Conservation (phyloP, 2,329 filamentous ascomycete species). For the Aureobasidium mangrovei region DNA sequence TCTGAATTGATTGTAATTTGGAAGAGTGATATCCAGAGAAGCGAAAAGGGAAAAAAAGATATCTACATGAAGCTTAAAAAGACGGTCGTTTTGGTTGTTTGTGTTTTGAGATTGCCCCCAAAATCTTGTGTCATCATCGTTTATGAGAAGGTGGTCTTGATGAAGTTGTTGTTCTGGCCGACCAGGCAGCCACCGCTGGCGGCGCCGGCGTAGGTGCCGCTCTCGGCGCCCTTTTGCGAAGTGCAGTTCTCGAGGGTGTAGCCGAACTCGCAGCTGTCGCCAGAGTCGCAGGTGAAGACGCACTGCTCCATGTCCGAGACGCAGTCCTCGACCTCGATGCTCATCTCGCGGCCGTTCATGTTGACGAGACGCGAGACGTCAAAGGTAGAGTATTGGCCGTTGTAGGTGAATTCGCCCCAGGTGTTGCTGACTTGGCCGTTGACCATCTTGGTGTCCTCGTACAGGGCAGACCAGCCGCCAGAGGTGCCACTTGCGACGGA, state of each 20-base stretch:
- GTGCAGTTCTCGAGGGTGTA: constrained; percentile 14
- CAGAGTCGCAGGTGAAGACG: constrained; percentile 12
- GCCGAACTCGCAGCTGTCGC: constrained; percentile 3
- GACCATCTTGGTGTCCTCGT: constrained; percentile 15
- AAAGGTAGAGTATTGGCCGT: constrained; percentile 15
- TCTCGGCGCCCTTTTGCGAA: constrained; percentile 8
- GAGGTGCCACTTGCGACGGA: constrained; percentile 15
- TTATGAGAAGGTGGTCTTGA: constrained; percentile 11
- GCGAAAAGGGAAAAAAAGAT: neutral
- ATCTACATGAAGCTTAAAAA: constrained; percentile 11
- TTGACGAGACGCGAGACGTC: constrained; percentile 16
- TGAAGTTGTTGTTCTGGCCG: constrained; percentile 12
- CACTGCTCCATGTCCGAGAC: constrained; percentile 10
- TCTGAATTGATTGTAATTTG: neutral
- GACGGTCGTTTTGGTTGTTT: neutral
- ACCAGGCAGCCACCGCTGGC: constrained; percentile 13
- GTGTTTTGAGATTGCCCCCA: neutral
- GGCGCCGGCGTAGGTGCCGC: constrained; percentile 12
- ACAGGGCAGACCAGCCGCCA: constrained; percentile 17
- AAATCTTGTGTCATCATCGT: neutral
- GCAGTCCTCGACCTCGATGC: constrained; percentile 5
- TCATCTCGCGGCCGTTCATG: constrained; percentile 16
- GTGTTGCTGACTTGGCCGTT: constrained; percentile 18
- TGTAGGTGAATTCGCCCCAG: constrained; percentile 17
- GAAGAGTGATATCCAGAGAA: constrained; percentile 13